phyloP scores from a whole-genome alignment of 2,329 filamentous ascomycete genomes.

The Aspergillus udagawae region DNA sequence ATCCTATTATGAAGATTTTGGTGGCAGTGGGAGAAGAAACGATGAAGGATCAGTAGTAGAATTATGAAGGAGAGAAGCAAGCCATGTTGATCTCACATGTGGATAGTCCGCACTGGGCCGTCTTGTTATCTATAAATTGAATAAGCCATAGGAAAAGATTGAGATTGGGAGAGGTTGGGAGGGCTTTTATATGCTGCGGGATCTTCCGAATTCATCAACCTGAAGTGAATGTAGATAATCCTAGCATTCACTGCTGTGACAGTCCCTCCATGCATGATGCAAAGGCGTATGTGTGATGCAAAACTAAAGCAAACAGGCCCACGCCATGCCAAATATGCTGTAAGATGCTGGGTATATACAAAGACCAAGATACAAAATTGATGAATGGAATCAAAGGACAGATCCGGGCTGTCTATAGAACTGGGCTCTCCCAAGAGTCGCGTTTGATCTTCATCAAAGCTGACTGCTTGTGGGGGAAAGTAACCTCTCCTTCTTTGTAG shows the following conservation, averaged over 20 bases:
- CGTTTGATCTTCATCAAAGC: conserved; percentile 77
- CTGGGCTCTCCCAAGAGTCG: conserved; percentile 74
- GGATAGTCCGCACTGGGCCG: not conserved
- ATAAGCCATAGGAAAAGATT: not conserved
- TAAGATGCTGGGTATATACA: not conserved
- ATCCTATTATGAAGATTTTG: not conserved
- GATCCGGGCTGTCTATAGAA: conserved; percentile 39
- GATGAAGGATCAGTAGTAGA: not conserved
- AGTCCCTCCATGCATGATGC: not conserved
- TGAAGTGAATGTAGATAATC: not conserved
- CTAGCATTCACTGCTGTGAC: not conserved
- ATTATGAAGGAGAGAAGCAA: not conserved
- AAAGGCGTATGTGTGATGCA: not conserved
- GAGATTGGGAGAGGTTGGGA: not conserved
- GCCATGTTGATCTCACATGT: not conserved
- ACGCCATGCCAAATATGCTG: not conserved
- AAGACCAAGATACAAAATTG: not conserved
- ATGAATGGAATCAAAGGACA: not conserved
- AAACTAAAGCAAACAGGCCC: not conserved
- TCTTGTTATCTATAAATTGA: not conserved
- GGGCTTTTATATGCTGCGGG: not conserved
- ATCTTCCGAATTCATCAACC: not conserved
- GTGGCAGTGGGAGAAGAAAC: not conserved
- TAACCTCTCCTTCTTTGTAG: conserved; percentile 77
- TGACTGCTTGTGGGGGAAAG: conserved; percentile 88